These are phyloP conservation scores for Diplodia intermedia DNA, from an alignment of 2,329 filamentous ascomycete species.

Conservation along the genomic window DNA sequence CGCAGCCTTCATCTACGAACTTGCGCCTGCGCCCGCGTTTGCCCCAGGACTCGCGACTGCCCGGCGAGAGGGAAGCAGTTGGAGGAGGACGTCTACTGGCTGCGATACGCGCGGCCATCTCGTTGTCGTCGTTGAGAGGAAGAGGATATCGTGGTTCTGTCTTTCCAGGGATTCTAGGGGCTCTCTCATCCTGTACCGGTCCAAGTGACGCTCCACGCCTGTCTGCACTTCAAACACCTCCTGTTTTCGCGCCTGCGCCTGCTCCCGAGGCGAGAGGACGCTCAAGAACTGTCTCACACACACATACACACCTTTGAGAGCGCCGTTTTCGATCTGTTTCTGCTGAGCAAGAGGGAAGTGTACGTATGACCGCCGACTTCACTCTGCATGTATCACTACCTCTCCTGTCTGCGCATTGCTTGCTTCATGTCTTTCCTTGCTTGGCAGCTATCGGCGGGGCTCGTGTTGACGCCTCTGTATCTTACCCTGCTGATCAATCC, in stretches of 20 bases:
- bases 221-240: slow-evolving; percentile 30
- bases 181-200: slow-evolving; percentile 32
- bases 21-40: slow-evolving; percentile 13
- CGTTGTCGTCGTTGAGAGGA: slow-evolving; percentile 27
- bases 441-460: slow-evolving; percentile 12
- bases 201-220: slow-evolving; percentile 30
- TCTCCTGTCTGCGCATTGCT: slow-evolving; percentile 36
- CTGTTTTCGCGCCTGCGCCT: slow-evolving; percentile 31
- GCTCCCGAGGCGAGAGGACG: slow-evolving; percentile 27
- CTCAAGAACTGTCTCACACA: slow-evolving; percentile 34
- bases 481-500: slow-evolving; percentile 45
- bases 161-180: slow-evolving; percentile 31
- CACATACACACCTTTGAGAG: slow-evolving; percentile 38
- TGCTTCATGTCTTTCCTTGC: slow-evolving; percentile 30
- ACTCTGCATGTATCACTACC: slow-evolving; percentile 32
- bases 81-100: slow-evolving; percentile 28
- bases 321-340: slow-evolving; percentile 45
- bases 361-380: slow-evolving; percentile 34
- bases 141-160: slow-evolving; percentile 31
- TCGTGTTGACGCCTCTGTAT: slow-evolving; percentile 19
- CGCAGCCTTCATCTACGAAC: slow-evolving; percentile 1
- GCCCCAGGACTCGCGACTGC: slow-evolving; percentile 20
- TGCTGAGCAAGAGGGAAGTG: slow-evolving; percentile 33
- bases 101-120: slow-evolving; percentile 11
- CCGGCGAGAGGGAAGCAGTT: slow-evolving; percentile 22